A percentile compares a stretch with the other conserved stretches of the same genome.
Conservation (phyloP, 1,139 yeast species). For the Arxiozyma heterogenica region DNA sequence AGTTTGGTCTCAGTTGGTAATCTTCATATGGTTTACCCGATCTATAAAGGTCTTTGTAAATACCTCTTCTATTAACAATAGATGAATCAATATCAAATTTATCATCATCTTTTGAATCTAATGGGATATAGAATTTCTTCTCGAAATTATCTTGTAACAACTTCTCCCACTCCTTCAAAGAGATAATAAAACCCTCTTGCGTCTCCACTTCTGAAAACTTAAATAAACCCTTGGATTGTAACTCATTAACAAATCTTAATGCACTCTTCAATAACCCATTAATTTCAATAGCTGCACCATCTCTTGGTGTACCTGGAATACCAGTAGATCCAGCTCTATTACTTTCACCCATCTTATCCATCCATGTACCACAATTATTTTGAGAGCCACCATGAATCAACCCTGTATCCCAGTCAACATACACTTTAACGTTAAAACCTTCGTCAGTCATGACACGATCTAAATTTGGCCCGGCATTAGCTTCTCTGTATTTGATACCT, state of each 20-base stretch:
- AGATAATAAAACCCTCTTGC: slow-evolving; percentile 48
- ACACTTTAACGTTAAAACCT: slow-evolving; percentile 77
- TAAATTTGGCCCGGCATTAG: slow-evolving; percentile 82
- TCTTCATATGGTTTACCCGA: slow-evolving; percentile 88
- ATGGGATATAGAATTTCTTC: slow-evolving; percentile 65
- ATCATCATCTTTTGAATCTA: slow-evolving; percentile 45
- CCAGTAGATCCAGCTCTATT: slow-evolving; percentile 75
- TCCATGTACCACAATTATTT: slow-evolving; percentile 96
- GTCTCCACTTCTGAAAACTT: slow-evolving; percentile 45
- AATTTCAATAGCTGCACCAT: slow-evolving; percentile 92
- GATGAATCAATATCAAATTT: slow-evolving; percentile 52
- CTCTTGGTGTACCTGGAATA: slow-evolving; percentile 93
- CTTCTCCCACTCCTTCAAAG: slow-evolving; percentile 59
- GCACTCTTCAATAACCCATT: slow-evolving; percentile 81
- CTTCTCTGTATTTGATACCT: slow-evolving; percentile 84
- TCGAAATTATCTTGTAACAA: slow-evolving; percentile 69
- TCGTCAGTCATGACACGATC: slow-evolving; percentile 90
- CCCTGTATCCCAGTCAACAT: slow-evolving; percentile 86
- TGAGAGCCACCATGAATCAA: slow-evolving; percentile 86
- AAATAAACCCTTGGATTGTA: slow-evolving; percentile 48
- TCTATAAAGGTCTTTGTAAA: slow-evolving; percentile 75
- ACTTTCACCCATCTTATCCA: slow-evolving; percentile 99
- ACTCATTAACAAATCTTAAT: slow-evolving; percentile 63
- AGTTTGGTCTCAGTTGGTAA: slow-evolving; percentile 86
- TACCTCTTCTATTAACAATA: slow-evolving; percentile 81